Base-by-base conservation (phyloP, 768 basidiomycete genomes). In the Auriscalpium microsporum region DNA sequence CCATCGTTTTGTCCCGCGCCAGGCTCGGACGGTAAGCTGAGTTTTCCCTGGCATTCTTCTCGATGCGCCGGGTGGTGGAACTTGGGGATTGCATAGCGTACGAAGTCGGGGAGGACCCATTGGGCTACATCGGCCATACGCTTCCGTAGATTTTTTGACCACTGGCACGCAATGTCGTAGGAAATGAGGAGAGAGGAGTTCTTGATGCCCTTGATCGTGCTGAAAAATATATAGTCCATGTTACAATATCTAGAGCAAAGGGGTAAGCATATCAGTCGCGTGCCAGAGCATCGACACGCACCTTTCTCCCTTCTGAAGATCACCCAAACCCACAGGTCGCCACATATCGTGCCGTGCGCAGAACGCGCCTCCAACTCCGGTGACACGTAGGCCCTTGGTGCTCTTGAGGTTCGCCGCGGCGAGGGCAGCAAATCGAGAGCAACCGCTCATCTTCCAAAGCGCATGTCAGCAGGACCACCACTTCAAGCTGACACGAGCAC, bases 111-210 rank as follows among this genome's bases (percentile, higher is more conserved):
- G 3, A 6, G 19, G 35, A n/a, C 9, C 8, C 10, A 10, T n/a
- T 19, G 17, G 7, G 14, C 2, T 5, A 28, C 23, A 5, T 28
- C 42, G 17, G 14, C 13, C 14, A 17, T 14, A 1, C 63, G 49
- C 2, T 48, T 35, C 33, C 33, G 35, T 8, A 68, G 48, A 38
- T 69, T 61, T 23, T 52, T 55, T 17, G 35, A 36, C 63, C 64
- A 69, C 45, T 67, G 65, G 44, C 65, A 68, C 2, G 55, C 55
- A 13, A 69, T 69, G 37, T 69, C 63, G 37, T 69, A 69, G 3
- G 42, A 13, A 3, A 44, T 44, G 42, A 44, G 14, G 6, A 44
- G 42, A 14, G 14, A 44, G 3, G 14, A 13, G 7, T 17, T 14
- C 13, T 44, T 13, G 14, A 13, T 13, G 14, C 3, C 2, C 42